phyloP scores from a whole-genome alignment of 345 rosid species.

The Populus deltoides region DNA sequence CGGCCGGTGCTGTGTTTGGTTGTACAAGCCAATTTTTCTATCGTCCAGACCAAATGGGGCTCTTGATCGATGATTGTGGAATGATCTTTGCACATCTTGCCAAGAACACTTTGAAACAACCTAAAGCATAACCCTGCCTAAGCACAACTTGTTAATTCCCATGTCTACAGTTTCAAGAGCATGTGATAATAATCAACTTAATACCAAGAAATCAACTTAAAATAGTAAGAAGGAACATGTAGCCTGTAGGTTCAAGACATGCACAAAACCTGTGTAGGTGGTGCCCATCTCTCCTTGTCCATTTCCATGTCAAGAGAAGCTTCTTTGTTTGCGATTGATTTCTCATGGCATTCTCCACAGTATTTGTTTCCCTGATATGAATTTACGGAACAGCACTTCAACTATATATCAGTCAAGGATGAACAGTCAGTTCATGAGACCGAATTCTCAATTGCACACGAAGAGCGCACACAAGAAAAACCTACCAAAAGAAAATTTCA shows the following conservation, averaged over 20 bases:
- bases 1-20: too few relatives aligned
- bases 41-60: background rate
- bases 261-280: slow-evolving; percentile 14
- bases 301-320: slow-evolving; percentile 21
- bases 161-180: background rate
- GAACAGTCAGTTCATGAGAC: background rate
- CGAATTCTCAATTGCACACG: background rate
- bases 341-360: slow-evolving; percentile 17
- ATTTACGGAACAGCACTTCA: slow-evolving; percentile 8
- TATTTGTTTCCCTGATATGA: slow-evolving; percentile 24
- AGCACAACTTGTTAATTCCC: background rate
- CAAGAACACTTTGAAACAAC: background rate
- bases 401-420: background rate
- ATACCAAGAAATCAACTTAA: background rate
- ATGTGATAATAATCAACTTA: background rate
- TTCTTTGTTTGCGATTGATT: slow-evolving; percentile 15
- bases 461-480: background rate
- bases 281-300: slow-evolving; percentile 26
- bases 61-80: background rate
- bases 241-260: background rate
- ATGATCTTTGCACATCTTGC: background rate
- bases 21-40: too few relatives aligned
- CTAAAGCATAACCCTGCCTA: background rate
- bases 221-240: background rate
- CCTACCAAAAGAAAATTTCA: background rate